Base-by-base conservation (phyloP, 2,329 filamentous ascomycete genomes). In the Ascocoryne sarcoides region DNA sequence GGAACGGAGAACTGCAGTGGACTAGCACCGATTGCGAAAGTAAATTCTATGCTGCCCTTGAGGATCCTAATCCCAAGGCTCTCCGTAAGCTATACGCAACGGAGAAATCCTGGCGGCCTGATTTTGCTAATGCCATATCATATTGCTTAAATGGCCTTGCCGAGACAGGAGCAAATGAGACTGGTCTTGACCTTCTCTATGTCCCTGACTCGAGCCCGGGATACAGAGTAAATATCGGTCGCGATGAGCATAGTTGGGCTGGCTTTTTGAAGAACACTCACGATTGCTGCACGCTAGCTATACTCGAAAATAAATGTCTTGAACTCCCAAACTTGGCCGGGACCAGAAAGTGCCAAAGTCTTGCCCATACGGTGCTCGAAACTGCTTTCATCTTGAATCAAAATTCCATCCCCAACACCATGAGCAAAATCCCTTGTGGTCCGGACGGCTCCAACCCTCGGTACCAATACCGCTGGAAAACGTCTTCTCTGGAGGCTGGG, bases 121-220 rank as follows among this genome's bases (percentile, higher is more conserved):
- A 46, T 20, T 37, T 46, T 23, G 40, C 32, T 3, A 39, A 46
- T 4, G 44, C 40, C n/a, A 40, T 46, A 18, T 10, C 7, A 40
- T 21, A 45, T 36, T 19, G 43, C 37, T 14, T 36, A 36, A 15
- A 39, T 32, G n/a, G 9, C 10, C 10, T 32, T 3, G n/a, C 10
- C 8, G 30, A 32, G 10, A 32, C 30, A 17, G 30, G 30, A 10
- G 3, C 26, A 2, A 37, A 31, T 15, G 39, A 42, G 14, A 20
- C 35, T 17, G 33, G 26, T 12, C 26, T 45, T 4, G 21, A 23
- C 12, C 20, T 42, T 4, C 37, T 42, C 17, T 45, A 40, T 39
- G 21, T 15, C 10, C 40, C 43, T 12, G 37, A 37, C 16, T 5
- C 7, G 7, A 5, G 31, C 12, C 36, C 31, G 19, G 39, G 37